Percentiles rank a stretch among this genome's conserved stretches.
phyloP scores from a whole-genome alignment of 148 eudicot species.

The Fagopyrum esculentum region DNA sequence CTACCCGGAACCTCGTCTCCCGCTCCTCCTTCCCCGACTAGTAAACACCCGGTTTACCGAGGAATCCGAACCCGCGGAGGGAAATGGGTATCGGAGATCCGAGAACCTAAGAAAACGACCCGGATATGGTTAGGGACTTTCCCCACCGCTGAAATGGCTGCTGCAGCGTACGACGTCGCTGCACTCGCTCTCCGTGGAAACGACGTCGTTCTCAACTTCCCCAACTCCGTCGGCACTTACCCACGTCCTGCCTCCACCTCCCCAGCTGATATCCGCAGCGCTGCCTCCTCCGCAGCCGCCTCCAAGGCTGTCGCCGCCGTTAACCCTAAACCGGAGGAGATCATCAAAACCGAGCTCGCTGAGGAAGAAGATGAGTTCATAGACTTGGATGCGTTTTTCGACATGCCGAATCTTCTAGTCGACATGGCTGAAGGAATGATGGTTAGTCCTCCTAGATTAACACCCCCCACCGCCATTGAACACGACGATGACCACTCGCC shows the following conservation, averaged over 20 bases:
- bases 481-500: constrained; percentile 21
- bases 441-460: constrained; percentile 48
- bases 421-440: constrained; percentile 80
- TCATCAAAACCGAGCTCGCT: background rate
- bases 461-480: constrained; percentile 20
- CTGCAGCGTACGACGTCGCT: constrained; percentile 73
- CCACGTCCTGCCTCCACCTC: constrained; percentile 42
- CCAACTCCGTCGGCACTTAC: constrained; percentile 25
- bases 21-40: constrained; percentile 1
- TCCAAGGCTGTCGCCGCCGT: constrained; percentile 1
- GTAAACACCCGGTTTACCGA: constrained; percentile 37
- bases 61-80: constrained; percentile 60
- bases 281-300: constrained; percentile 42
- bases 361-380: background rate
- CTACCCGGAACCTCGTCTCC: background rate
- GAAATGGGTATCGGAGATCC: constrained; percentile 73
- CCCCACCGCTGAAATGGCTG: constrained; percentile 60
- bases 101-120: constrained; percentile 57
- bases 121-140: constrained; percentile 71
- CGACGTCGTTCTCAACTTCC: constrained; percentile 49
- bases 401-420: constrained; percentile 61
- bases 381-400: constrained; percentile 50
- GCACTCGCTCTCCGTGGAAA: constrained; percentile 49
- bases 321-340: background rate
- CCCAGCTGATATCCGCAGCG: constrained; percentile 34